Evolutionary conservation across 805 yeast species (phyloP).

Genomic region (Clavispora vitiphila): DNA sequence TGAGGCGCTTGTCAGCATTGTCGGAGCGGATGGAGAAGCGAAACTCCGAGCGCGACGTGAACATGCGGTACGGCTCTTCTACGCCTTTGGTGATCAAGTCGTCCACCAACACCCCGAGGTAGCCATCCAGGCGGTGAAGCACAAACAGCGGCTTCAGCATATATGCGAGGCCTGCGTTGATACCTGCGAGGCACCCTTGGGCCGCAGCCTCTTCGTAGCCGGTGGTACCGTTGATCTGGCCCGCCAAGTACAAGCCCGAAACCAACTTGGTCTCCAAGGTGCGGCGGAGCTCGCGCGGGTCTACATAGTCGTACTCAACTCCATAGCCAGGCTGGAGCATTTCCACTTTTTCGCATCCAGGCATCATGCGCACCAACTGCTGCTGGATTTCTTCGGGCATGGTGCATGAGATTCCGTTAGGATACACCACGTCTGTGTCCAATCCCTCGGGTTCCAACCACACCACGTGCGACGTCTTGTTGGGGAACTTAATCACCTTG

Average conservation of each 20-base stretch:
- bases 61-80: slow-evolving; percentile 96
- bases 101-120: slow-evolving; percentile 87
- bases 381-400: slow-evolving; percentile 93
- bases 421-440: slow-evolving; percentile 82
- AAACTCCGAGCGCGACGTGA: slow-evolving; percentile 93
- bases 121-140: slow-evolving; percentile 76
- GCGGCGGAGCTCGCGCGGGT: slow-evolving; percentile 77
- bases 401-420: slow-evolving; percentile 93
- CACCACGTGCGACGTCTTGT: slow-evolving; percentile 69
- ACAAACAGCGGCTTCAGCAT: slow-evolving; percentile 41
- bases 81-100: slow-evolving; percentile 95
- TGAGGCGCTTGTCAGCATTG: slow-evolving; percentile 85
- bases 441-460: slow-evolving; percentile 98
- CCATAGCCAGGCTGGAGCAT: slow-evolving; percentile 97
- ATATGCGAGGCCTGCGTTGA: slow-evolving; percentile 75
- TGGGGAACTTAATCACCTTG: slow-evolving; percentile 74
- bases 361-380: slow-evolving; percentile 66
- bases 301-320: slow-evolving; percentile 96
- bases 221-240: slow-evolving; percentile 97
- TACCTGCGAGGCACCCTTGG: slow-evolving; percentile 93
- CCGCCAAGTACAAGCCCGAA: slow-evolving; percentile 80
- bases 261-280: slow-evolving; percentile 81
- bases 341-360: slow-evolving; percentile 83
- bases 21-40: slow-evolving; percentile 87
- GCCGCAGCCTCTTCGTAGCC: slow-evolving; percentile 99